Conservation (phyloP, 2,329 filamentous ascomycete species). For the Talaromyces funiculosus region DNA sequence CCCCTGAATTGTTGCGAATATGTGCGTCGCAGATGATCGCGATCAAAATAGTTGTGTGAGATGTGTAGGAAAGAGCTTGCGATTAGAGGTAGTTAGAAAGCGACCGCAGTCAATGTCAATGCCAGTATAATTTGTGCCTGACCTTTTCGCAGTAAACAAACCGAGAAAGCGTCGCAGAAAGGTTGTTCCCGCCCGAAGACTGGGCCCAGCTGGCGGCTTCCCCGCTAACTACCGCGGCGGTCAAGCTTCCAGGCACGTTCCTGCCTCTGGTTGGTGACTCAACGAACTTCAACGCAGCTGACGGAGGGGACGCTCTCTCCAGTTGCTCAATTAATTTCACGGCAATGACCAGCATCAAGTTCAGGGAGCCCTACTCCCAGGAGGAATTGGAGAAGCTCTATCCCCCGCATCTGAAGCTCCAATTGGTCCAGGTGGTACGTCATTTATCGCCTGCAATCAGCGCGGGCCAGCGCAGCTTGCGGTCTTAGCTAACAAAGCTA, state of each 20-base stretch:
- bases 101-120: neutral
- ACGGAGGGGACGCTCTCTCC: neutral
- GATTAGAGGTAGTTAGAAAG: neutral
- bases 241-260: neutral
- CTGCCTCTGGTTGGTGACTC: neutral
- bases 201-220: neutral
- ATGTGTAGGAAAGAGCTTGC: neutral
- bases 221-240: neutral
- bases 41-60: neutral
- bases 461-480: neutral
- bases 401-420: conserved; percentile 70
- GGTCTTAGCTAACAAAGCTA: neutral
- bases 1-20: neutral
- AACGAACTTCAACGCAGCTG: neutral
- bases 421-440: conserved; percentile 76
- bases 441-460: neutral
- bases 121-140: neutral
- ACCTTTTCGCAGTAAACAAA: conserved; percentile 3
- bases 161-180: neutral
- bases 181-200: conserved; percentile 1
- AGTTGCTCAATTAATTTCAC: neutral
- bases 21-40: neutral
- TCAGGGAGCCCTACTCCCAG: conserved; percentile 69
- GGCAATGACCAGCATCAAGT: conserved; percentile 70
- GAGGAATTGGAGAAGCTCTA: conserved; percentile 79